phyloP scores from a whole-genome alignment of 805 yeast species.

The Maudiozyma serrabonitensis region DNA sequence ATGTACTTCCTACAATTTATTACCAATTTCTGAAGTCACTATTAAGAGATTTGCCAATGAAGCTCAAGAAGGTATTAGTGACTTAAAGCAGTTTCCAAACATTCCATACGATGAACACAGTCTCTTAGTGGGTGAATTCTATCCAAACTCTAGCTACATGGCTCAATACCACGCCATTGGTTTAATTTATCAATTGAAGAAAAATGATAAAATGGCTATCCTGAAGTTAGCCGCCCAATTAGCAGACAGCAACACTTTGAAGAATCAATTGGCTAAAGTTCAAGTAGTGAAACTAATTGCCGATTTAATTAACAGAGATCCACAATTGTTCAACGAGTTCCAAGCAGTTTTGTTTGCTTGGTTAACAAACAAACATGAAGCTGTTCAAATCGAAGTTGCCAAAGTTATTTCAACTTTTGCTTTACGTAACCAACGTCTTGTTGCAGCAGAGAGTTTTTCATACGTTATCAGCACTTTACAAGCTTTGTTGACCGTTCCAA shows the following conservation, averaged over 20 bases:
- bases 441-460: conserved; percentile 56
- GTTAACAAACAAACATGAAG: conserved; percentile 72
- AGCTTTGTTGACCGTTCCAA: conserved; percentile 71
- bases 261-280: conserved; percentile 73
- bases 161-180: conserved; percentile 96
- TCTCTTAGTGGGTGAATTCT: conserved; percentile 28
- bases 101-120: conserved; percentile 11
- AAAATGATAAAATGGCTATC: conserved; percentile 89
- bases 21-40: conserved; percentile 84
- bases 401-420: conserved; percentile 40
- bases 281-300: conserved; percentile 78
- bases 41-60: conserved; percentile 92
- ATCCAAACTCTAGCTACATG: conserved; percentile 66
- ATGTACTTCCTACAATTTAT: conserved; percentile 78
- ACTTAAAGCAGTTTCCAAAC: conserved; percentile 28
- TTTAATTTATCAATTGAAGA: conserved; percentile 73
- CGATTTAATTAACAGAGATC: conserved; percentile 62
- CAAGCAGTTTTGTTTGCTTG: conserved; percentile 54
- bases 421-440: conserved; percentile 44
- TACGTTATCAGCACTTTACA: conserved; percentile 67
- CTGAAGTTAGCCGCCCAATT: conserved; percentile 81
- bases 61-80: conserved; percentile 77
- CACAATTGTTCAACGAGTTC: conserved; percentile 38
- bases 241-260: conserved; percentile 49
- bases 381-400: conserved; percentile 88